These are phyloP conservation scores for Mycena latifolia DNA, from an alignment of 768 basidiomycete genomes.

Conservation along the genomic window DNA sequence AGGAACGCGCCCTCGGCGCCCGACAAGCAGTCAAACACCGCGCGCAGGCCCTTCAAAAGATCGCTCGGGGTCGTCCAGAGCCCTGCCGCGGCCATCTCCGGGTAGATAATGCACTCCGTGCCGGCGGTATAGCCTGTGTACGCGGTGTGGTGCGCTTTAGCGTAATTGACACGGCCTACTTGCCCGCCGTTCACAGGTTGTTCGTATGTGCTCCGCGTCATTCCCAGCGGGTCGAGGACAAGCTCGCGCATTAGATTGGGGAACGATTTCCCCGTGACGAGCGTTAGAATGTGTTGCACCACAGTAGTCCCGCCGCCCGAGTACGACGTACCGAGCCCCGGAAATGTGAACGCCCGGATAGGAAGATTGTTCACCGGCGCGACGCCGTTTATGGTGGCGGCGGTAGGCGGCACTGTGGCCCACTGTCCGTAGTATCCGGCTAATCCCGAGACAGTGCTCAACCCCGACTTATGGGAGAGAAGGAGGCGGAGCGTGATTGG, in stretches of 20 bases:
- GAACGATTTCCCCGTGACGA: conserved; percentile 27
- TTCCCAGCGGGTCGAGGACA: conserved; percentile 23
- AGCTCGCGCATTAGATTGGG: conserved; percentile 26
- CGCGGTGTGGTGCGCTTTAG: conserved; percentile 22
- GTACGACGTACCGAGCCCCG: conserved; percentile 25
- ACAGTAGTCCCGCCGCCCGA: conserved; percentile 28
- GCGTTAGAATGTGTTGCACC: conserved; percentile 26
- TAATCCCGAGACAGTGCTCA: conserved; percentile 24
- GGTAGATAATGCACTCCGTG: conserved; percentile 19
- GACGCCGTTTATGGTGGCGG: conserved; percentile 16
- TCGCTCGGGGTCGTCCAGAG: conserved; percentile 27
- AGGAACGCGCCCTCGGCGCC: conserved; percentile 16
- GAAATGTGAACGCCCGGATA: conserved; percentile 30
- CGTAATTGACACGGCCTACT: conserved; percentile 6
- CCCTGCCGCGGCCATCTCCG: conserved; percentile 25
- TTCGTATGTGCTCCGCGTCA: conserved; percentile 16
- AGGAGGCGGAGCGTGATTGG: conserved; percentile 25
- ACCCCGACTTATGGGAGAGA: conserved; percentile 22
- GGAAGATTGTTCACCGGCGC: conserved; percentile 18
- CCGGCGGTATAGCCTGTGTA: conserved; percentile 9
- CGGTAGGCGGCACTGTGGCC: conserved; percentile 8
- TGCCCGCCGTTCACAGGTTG: conserved; percentile 5
- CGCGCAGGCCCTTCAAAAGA: conserved; percentile 16
- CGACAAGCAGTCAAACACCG: conserved; percentile 23
- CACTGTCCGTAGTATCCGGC: conserved; percentile 12